Percentiles rank a stretch among this genome's conserved stretches.
phyloP scores from a whole-genome alignment of 306 rosid genomes.

The Lathyrus aphaca region DNA sequence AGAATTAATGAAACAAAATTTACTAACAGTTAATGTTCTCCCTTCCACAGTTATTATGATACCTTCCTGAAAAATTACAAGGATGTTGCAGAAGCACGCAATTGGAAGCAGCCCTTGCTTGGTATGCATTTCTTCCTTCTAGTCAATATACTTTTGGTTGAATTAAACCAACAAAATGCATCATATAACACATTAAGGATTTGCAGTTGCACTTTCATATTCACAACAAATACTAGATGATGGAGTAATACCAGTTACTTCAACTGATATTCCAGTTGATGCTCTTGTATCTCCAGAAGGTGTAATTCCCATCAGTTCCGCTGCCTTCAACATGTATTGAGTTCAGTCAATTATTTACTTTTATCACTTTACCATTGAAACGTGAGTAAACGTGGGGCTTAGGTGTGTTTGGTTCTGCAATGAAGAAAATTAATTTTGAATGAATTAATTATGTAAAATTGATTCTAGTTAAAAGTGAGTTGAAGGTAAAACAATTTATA shows the following conservation, averaged over 20 bases:
- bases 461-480: too few relatives aligned
- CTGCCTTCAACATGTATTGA: slow-evolving; percentile 68
- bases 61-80: slow-evolving; percentile 78
- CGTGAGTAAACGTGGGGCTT: too few relatives aligned
- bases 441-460: too few relatives aligned
- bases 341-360: not conserved
- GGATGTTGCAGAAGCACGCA: slow-evolving; percentile 66
- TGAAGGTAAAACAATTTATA: too few relatives aligned
- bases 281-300: slow-evolving; percentile 82
- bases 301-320: slow-evolving; percentile 74
- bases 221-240: slow-evolving; percentile 83
- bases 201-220: slow-evolving; percentile 86
- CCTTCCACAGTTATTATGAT: slow-evolving; percentile 71
- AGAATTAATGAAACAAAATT: too few relatives aligned
- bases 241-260: slow-evolving; percentile 68
- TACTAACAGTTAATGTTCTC: slow-evolving; percentile 23
- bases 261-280: slow-evolving; percentile 68
- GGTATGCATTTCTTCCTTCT: slow-evolving; percentile 53
- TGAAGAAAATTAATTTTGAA: too few relatives aligned
- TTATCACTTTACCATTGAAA: not conserved
- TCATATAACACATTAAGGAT: slow-evolving; percentile 28
- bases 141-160: slow-evolving; percentile 22
- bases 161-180: slow-evolving; percentile 14
- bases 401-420: too few relatives aligned
- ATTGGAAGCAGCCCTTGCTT: slow-evolving; percentile 87